These are phyloP conservation scores for Acanthochlamys bracteata DNA, from an alignment of 106 monocot genomes.

Conservation along the genomic window DNA sequence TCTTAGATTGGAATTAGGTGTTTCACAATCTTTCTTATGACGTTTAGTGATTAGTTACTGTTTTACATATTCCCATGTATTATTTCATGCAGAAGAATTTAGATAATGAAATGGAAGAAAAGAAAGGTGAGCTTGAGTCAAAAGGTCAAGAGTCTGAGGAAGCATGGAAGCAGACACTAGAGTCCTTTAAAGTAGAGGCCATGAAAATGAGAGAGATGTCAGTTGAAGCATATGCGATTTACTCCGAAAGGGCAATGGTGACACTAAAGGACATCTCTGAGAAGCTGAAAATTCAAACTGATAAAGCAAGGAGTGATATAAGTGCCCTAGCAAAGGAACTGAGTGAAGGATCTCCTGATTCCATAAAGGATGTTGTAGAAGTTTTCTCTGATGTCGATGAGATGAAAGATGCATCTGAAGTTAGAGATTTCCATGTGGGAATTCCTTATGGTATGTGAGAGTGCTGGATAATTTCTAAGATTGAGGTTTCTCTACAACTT, in stretches of 20 bases:
- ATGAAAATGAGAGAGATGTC: slow-evolving; percentile 47
- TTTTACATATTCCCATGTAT: no score
- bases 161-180: slow-evolving; percentile 52
- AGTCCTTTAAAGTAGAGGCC: slow-evolving; percentile 62
- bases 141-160: slow-evolving; percentile 46
- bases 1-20: no score
- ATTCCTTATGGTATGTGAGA: slow-evolving; percentile 74
- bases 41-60: no score
- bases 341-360: slow-evolving; percentile 67
- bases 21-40: no score
- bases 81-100: slow-evolving; percentile 15
- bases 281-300: slow-evolving; percentile 70
- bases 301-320: slow-evolving; percentile 66
- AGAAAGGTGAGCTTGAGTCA: slow-evolving; percentile 16
- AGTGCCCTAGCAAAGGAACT: slow-evolving; percentile 48
- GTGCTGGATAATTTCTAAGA: not conserved
- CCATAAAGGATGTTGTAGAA: slow-evolving; percentile 62
- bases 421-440: slow-evolving; percentile 71
- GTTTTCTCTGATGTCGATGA: slow-evolving; percentile 38
- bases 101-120: slow-evolving; percentile 28
- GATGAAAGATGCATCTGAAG: slow-evolving; percentile 34
- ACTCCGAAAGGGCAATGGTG: slow-evolving; percentile 51
- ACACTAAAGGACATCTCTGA: slow-evolving; percentile 51
- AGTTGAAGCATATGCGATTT: slow-evolving; percentile 54
- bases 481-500: not conserved